phyloP scores from a whole-genome alignment of 106 monocot species.

The Acorus calamus region DNA sequence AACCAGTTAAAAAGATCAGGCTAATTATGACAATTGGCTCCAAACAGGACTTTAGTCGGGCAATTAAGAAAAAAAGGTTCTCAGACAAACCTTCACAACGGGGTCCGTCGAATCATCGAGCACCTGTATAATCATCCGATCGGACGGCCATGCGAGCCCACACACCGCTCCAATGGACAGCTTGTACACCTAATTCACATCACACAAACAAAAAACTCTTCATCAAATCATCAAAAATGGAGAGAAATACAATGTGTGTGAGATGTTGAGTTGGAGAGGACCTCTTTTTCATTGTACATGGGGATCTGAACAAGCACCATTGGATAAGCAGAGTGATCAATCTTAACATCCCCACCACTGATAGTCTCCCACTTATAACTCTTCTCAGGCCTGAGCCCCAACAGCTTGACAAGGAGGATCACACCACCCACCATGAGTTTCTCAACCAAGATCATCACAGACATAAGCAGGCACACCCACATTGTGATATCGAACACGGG shows the following conservation, averaged over 20 bases:
- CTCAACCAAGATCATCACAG: constrained; percentile 12
- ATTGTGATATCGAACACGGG: not conserved
- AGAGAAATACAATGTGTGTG: no score
- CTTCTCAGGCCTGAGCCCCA: constrained; percentile 4
- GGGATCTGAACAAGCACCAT: constrained; percentile 14
- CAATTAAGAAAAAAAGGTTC: no score
- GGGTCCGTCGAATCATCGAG: constrained; percentile 50
- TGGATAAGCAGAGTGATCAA: not conserved
- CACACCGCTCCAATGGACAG: constrained; percentile 43
- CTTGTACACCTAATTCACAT: constrained; percentile 59
- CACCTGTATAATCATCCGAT: constrained; percentile 41
- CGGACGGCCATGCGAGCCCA: constrained; percentile 34
- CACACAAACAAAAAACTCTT: no score
- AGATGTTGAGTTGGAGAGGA: no score
- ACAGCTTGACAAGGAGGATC: constrained; percentile 6
- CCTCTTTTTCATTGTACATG: no score
- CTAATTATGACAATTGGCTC: no score
- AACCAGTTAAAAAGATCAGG: no score
- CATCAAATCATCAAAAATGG: no score
- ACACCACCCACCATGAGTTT: constrained; percentile 5
- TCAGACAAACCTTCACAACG: constrained; percentile 22
- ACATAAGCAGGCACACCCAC: not conserved
- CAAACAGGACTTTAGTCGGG: no score
- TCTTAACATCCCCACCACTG: not conserved
- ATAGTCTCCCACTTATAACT: constrained; percentile 1